phyloP scores from a whole-genome alignment of 768 basidiomycete genomes.

The Panaeolus papilionaceus region DNA sequence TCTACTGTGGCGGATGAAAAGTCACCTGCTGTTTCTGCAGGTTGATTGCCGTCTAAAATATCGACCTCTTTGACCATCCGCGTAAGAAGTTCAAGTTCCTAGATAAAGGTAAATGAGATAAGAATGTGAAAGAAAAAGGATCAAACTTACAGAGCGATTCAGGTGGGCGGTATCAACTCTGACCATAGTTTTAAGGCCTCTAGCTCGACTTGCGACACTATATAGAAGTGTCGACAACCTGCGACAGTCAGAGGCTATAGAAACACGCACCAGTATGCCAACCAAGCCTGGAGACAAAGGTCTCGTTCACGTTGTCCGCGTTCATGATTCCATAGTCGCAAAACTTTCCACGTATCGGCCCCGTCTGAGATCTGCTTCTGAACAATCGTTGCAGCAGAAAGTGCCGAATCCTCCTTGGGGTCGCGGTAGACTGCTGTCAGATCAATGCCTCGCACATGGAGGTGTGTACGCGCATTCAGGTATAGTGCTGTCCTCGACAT shows the following conservation, averaged over 20 bases:
- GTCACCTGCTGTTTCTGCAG: conserved; percentile 40
- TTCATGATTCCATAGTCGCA: conserved; percentile 38
- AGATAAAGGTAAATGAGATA: neutral
- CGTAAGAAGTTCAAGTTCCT: conserved; percentile 41
- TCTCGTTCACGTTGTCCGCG: conserved; percentile 26
- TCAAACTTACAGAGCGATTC: conserved; percentile 26
- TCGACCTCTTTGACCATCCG: conserved; percentile 38
- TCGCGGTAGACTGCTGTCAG: conserved; percentile 36
- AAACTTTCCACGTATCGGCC: conserved; percentile 27
- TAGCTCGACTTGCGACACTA: conserved; percentile 32
- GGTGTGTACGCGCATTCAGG: conserved; percentile 32
- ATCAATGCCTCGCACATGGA: conserved; percentile 43
- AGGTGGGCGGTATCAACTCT: conserved; percentile 31
- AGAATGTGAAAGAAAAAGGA: neutral
- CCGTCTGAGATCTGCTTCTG: conserved; percentile 22
- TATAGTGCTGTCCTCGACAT: conserved; percentile 42
- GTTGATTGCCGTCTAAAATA: conserved; percentile 38
- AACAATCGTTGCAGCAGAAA: conserved; percentile 35
- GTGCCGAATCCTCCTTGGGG: conserved; percentile 28
- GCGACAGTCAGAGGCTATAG: neutral
- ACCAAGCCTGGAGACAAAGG: conserved; percentile 45
- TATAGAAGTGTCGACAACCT: neutral
- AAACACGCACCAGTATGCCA: conserved; percentile 39
- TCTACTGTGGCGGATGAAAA: conserved; percentile 33
- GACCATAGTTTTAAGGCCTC: conserved; percentile 10